Percentiles rank a stretch among this genome's conserved stretches.
Evolutionary conservation across 2,329 filamentous ascomycete species (phyloP).

Genomic region (Fusarium lateritium): DNA sequence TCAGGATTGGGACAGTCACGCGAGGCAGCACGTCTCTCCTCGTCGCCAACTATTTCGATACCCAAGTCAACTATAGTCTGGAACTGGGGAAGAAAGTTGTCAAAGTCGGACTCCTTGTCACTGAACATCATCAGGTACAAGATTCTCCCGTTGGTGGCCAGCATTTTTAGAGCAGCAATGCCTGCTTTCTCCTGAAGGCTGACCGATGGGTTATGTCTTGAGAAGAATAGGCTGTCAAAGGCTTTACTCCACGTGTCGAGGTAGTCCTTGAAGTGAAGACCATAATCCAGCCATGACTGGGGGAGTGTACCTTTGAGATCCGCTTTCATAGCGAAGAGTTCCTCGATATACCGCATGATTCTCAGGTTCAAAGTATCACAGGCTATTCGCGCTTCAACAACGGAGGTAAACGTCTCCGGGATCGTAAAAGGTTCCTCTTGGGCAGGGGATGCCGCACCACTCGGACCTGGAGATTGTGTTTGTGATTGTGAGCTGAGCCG

Average conservation of each 20-base stretch:
- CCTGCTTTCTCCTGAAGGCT: conserved; percentile 70
- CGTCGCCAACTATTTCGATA: conserved; percentile 71
- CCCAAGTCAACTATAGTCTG: conserved; percentile 70
- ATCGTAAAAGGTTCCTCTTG: conserved; percentile 45
- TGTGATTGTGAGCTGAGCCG: conserved; percentile 53
- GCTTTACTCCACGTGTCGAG: conserved; percentile 69
- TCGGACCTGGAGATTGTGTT: conserved; percentile 60
- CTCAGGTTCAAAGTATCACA: conserved; percentile 71
- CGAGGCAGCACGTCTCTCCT: conserved; percentile 66
- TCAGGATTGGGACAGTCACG: conserved; percentile 61
- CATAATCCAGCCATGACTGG: conserved; percentile 62
- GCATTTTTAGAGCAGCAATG: conserved; percentile 75
- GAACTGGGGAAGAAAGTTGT: conserved; percentile 67
- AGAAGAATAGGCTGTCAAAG: conserved; percentile 68
- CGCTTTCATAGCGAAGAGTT: conserved; percentile 62
- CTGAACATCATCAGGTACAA: conserved; percentile 74
- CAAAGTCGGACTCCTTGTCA: conserved; percentile 71
- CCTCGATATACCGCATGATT: conserved; percentile 72
- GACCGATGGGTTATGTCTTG: conserved; percentile 64
- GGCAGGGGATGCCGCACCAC: conserved; percentile 59
- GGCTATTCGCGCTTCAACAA: conserved; percentile 69
- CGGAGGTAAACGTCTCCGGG: conserved; percentile 60
- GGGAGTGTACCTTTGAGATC: conserved; percentile 69
- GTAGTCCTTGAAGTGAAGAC: conserved; percentile 63
- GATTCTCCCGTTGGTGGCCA: conserved; percentile 70